phyloP scores from a whole-genome alignment of 2,329 filamentous ascomycete genomes.

The Calonectria hongkongensis region DNA sequence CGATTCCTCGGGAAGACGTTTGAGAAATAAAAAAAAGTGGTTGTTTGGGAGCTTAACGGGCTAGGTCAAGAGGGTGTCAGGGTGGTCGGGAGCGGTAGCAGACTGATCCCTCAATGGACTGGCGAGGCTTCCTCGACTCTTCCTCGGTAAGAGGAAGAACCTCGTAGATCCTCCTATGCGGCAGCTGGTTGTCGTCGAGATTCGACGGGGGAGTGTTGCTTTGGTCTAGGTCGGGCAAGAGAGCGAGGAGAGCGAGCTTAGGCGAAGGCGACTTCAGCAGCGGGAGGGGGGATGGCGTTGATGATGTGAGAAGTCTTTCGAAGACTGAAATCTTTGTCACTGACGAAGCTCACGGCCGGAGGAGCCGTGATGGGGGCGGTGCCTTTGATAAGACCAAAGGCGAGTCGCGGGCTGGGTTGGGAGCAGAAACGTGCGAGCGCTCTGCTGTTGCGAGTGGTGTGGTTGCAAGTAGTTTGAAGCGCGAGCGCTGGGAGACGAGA shows the following conservation, averaged over 20 bases:
- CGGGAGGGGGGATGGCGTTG: slow-evolving; percentile 78
- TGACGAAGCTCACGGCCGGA: slow-evolving; percentile 76
- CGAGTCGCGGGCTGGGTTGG: slow-evolving; percentile 56
- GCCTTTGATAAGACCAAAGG: slow-evolving; percentile 84
- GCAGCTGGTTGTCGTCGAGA: slow-evolving; percentile 88
- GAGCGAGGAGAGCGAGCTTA: slow-evolving; percentile 70
- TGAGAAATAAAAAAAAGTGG: slow-evolving; percentile 29
- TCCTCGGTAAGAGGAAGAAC: slow-evolving; percentile 99
- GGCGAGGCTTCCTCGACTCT: slow-evolving; percentile 99
- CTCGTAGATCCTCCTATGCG: slow-evolving; percentile 99
- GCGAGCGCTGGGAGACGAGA: slow-evolving; percentile 19
- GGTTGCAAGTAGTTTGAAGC: slow-evolving; percentile 6
- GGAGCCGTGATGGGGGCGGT: slow-evolving; percentile 76
- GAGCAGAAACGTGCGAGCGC: slow-evolving; percentile 19
- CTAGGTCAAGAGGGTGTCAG: slow-evolving; percentile 77
- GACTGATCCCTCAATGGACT: slow-evolving; percentile 91
- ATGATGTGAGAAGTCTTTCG: slow-evolving; percentile 79
- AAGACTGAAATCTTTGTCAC: slow-evolving; percentile 82
- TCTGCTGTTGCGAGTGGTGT: slow-evolving; percentile 9
- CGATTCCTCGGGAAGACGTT: slow-evolving; percentile 37
- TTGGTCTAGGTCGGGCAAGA: slow-evolving; percentile 71
- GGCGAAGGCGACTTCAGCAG: slow-evolving; percentile 63
- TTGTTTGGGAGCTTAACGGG: slow-evolving; percentile 45
- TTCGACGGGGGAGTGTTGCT: slow-evolving; percentile 71
- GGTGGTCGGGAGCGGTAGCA: slow-evolving; percentile 97